These are phyloP conservation scores for Acrocalymma vagum DNA, from an alignment of 2,329 filamentous ascomycete species.

Conservation along the genomic window DNA sequence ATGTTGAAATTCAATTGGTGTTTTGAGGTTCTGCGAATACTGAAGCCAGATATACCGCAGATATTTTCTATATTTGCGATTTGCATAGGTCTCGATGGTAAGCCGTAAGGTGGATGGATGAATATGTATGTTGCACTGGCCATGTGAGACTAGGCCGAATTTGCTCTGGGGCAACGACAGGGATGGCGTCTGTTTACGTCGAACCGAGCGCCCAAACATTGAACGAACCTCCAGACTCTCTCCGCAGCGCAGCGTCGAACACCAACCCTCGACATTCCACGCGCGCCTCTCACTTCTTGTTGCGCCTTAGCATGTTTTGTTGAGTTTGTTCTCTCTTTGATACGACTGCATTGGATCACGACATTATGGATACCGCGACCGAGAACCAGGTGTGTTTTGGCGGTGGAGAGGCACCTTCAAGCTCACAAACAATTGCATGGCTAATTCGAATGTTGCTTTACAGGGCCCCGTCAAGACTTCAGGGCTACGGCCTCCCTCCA, in stretches of 20 bases:
- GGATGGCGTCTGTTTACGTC: slow-evolving; percentile 12
- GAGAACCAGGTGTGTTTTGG: slow-evolving; percentile 39
- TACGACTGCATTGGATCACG: slow-evolving; percentile 11
- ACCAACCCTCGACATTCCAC: slow-evolving; percentile 20
- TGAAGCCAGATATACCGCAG: too few species aligned
- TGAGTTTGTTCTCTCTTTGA: slow-evolving; percentile 26
- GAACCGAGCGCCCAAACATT: slow-evolving; percentile 12
- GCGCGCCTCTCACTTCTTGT: slow-evolving; percentile 21
- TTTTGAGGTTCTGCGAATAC: too few species aligned
- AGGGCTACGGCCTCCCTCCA: slow-evolving; percentile 39
- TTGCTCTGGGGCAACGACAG: slow-evolving; percentile 6
- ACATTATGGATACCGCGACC: slow-evolving; percentile 30
- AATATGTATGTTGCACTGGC: slow-evolving; percentile 2
- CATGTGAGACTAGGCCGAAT: not conserved
- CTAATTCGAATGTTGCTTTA: slow-evolving; percentile 19
- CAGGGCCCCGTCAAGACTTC: slow-evolving; percentile 38
- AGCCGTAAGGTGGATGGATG: too few species aligned
- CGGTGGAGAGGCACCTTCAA: not conserved
- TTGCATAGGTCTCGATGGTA: too few species aligned
- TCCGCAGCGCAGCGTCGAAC: slow-evolving; percentile 11
- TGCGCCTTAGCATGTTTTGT: slow-evolving; percentile 28
- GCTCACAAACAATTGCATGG: slow-evolving; percentile 12
- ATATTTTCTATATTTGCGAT: too few species aligned
- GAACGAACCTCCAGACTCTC: too few species aligned
- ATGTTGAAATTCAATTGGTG: too few species aligned